phyloP scores from a whole-genome alignment of 202 grass and related monocot genomes.

The Schoenoplectus tabernaemontani region DNA sequence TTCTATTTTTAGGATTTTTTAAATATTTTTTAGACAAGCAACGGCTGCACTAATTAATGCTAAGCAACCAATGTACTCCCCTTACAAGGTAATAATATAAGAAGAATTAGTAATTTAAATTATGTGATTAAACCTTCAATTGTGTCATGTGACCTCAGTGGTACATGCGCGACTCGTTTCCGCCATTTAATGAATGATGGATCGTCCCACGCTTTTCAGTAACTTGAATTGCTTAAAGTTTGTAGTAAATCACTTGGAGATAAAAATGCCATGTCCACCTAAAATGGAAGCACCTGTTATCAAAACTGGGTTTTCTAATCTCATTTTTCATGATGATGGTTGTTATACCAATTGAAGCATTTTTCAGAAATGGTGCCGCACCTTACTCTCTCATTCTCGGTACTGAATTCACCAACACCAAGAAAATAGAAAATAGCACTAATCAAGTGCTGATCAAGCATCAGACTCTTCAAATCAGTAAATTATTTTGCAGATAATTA shows the following conservation, averaged over 20 bases:
- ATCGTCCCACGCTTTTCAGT: slow-evolving; percentile 71
- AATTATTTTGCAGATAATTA: too few species aligned
- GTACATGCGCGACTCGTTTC: slow-evolving; percentile 81
- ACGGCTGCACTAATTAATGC: background rate
- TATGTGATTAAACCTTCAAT: slow-evolving; percentile 44
- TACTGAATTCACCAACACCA: background rate
- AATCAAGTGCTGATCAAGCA: background rate
- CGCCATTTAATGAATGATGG: slow-evolving; percentile 82
- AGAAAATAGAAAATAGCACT: background rate
- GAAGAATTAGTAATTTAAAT: background rate
- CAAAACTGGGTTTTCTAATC: background rate
- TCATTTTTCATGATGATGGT: background rate
- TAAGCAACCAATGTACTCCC: background rate
- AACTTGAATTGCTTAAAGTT: slow-evolving; percentile 15
- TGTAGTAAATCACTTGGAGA: slow-evolving; percentile 32
- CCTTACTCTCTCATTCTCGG: background rate
- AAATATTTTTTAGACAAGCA: too few species aligned
- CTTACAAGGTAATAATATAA: background rate
- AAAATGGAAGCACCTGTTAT: background rate
- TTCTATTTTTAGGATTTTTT: too few species aligned
- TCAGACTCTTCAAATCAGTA: background rate
- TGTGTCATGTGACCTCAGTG: slow-evolving; percentile 69
- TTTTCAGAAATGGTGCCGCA: background rate
- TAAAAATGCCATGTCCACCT: slow-evolving; percentile 35
- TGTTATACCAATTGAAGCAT: background rate